Evolutionary conservation across 2,329 filamentous ascomycete genomes (phyloP).

Genomic region (Claviceps paspali): DNA sequence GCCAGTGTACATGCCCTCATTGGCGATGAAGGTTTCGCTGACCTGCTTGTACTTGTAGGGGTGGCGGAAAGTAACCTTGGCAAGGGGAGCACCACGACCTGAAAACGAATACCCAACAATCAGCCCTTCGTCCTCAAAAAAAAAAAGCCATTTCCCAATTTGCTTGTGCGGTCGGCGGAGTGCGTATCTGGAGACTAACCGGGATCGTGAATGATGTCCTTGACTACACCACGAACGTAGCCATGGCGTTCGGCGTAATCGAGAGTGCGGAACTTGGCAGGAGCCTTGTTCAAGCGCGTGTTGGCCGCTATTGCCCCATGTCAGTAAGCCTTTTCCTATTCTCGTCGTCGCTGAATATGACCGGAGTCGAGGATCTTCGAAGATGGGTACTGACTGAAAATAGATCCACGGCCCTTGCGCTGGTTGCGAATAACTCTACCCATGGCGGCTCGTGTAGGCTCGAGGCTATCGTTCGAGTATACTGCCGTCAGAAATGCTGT

Average conservation of each 20-base stretch:
- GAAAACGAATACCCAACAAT: conserved; percentile 11
- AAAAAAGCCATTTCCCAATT: neutral
- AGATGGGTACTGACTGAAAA: conserved; percentile 35
- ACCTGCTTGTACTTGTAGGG: conserved; percentile 96
- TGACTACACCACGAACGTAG: conserved; percentile 93
- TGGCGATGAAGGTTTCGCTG: conserved; percentile 99
- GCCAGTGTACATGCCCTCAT: conserved; percentile 99
- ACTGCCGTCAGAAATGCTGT: conserved; percentile 8
- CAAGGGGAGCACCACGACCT: conserved; percentile 85
- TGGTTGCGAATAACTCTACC: conserved; percentile 52
- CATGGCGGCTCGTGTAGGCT: conserved; percentile 27
- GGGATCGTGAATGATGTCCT: conserved; percentile 98
- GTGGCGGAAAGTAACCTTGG: conserved; percentile 92
- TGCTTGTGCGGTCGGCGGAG: neutral
- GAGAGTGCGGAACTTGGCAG: conserved; percentile 84
- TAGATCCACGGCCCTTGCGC: conserved; percentile 44
- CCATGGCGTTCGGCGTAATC: conserved; percentile 96
- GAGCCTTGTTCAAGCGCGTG: conserved; percentile 79
- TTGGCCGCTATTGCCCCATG: conserved; percentile 44
- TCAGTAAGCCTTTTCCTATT: conserved; percentile 15
- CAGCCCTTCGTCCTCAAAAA: conserved; percentile 8
- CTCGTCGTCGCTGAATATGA: conserved; percentile 11
- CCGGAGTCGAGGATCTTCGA: conserved; percentile 8
- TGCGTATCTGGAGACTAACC: conserved; percentile 30
- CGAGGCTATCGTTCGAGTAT: conserved; percentile 20